Evolutionary conservation across 2,329 filamentous ascomycete species (phyloP), one percentile per base, ranked within the genome.

Genomic region (Ascochyta viciae-villosae): DNA sequence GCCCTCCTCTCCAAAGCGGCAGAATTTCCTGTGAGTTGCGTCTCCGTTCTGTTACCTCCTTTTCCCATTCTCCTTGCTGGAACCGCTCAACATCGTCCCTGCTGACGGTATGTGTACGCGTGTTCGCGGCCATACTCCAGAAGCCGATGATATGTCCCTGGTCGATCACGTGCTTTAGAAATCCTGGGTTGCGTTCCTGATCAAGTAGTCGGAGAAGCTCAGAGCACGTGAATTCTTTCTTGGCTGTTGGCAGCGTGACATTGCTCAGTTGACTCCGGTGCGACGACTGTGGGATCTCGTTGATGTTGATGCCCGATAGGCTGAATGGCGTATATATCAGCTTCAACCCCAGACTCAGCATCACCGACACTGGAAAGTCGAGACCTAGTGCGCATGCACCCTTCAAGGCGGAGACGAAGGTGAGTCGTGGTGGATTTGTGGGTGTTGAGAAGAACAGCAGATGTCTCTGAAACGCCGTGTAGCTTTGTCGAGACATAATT

Each of bases 1-100:
- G 65, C 26, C 65, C 65, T 40, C 64, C 64, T 56, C 65, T 62
- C 65, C 64, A 67, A 6, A 65, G 41, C 15, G 65, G 65, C 27
- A 68, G 40, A 2, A 67, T 58, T 46, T 68, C 65, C 1, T 55
- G 15, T 13, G 57, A 50, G 4, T 48, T 56, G 19, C 49, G 33
- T 27, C 64, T 57, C 34, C 64, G 57, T 39, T 58, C 47, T 19
- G 44, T 41, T 13, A 68, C 55, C 6, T 35, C 39, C 16, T 31
- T 48, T 31, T 67, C 64, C 65, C 65, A 68, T 34, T 64, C 60
- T n/a, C 65, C 65, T 27, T 63, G 50, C 24, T 64, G 64, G 22
- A 68, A 68, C 6, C 57, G 40, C 44, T 63, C 57, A 7, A 68
- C 58, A 45, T 68, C 65, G 4, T 60, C 60, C 29, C 56, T 65